Conservation (phyloP, 768 basidiomycete genomes). For the Tricholoma terreum region DNA sequence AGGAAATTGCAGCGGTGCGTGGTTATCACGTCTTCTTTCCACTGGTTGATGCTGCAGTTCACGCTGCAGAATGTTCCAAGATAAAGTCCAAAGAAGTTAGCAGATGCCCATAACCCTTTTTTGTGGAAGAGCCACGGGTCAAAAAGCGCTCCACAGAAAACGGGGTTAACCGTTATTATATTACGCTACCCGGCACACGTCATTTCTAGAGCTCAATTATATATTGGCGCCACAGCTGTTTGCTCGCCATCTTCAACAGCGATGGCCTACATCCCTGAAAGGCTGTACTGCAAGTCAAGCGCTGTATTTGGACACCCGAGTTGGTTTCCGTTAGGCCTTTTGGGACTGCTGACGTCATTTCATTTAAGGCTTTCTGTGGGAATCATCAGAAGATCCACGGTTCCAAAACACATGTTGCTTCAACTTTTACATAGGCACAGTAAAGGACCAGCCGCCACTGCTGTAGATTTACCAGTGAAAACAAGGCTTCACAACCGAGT, state of each 20-base stretch:
- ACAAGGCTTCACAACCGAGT: too few species aligned
- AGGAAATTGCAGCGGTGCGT: neutral
- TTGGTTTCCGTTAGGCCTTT: neutral
- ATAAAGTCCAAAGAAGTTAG: neutral
- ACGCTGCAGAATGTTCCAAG: neutral
- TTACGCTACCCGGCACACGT: constrained; percentile 15
- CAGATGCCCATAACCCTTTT: neutral
- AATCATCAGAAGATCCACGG: too few species aligned
- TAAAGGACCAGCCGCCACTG: too few species aligned
- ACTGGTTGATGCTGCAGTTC: neutral
- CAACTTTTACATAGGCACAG: too few species aligned
- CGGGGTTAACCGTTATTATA: constrained; percentile 11
- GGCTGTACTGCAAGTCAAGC: neutral
- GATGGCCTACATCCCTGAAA: neutral
- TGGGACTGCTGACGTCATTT: constrained; percentile 8
- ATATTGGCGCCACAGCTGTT: neutral
- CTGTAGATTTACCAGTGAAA: too few species aligned
- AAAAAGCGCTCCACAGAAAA: constrained; percentile 20
- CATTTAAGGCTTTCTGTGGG: constrained; percentile 1
- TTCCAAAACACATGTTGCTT: too few species aligned
- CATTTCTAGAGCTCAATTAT: constrained; percentile 1
- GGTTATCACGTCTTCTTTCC: neutral
- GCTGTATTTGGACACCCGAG: neutral
- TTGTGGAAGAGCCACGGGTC: constrained; percentile 18
- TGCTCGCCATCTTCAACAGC: neutral